These are phyloP conservation scores for Eleusine coracana DNA, from an alignment of 176 grass and related monocot species.

Conservation along the genomic window DNA sequence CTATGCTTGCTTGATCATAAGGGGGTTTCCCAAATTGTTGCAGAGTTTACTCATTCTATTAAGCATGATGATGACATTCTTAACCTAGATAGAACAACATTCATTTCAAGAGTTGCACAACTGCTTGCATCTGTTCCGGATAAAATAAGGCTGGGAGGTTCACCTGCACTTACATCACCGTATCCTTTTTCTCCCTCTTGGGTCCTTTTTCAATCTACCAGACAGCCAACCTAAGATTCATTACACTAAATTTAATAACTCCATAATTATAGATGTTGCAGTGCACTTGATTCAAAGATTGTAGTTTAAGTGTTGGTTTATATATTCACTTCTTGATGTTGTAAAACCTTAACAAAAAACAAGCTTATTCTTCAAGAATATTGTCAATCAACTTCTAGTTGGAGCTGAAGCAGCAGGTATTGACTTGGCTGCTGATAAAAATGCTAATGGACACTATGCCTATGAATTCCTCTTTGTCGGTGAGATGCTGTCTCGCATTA, in stretches of 20 bases:
- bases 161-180: conserved; percentile 58
- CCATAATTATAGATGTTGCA: conserved; percentile 2
- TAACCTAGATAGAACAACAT: conserved; percentile 50
- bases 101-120: conserved; percentile 68
- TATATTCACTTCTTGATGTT: conserved; percentile 26
- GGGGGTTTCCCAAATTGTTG: conserved; percentile 62
- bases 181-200: conserved; percentile 57
- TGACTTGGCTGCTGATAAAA: conserved; percentile 28
- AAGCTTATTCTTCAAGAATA: conserved; percentile 81
- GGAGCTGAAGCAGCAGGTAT: conserved; percentile 67
- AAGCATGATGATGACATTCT: conserved; percentile 42
- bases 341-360: conserved; percentile 57
- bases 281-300: not conserved
- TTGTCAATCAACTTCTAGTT: conserved; percentile 68
- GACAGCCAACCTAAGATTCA: conserved; percentile 10
- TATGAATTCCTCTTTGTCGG: conserved; percentile 71
- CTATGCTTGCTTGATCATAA: conserved; percentile 78
- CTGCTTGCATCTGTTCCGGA: conserved; percentile 91
- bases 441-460: conserved; percentile 42
- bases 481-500: conserved; percentile 87
- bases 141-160: conserved; percentile 68
- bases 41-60: conserved; percentile 51
- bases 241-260: conserved; percentile 22
- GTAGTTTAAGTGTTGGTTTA: not conserved
- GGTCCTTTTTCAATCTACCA: conserved; percentile 5